These are phyloP conservation scores for Talaromyces sp. DNA, from an alignment of 2,329 filamentous ascomycete species.

Conservation along the genomic window DNA sequence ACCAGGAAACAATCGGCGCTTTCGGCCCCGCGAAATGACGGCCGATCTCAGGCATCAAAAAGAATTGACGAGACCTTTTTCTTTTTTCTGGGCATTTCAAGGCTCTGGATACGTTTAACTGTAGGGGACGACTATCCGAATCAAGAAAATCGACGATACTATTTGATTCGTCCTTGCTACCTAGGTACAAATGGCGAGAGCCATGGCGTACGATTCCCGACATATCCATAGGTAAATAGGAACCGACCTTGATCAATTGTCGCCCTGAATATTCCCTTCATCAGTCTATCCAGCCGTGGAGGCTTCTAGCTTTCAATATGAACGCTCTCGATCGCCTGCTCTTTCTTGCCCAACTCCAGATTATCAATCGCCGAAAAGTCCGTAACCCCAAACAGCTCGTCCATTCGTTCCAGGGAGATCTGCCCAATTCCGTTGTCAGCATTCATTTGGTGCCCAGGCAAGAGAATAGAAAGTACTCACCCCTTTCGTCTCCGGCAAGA, in stretches of 20 bases:
- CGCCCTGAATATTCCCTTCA: no score
- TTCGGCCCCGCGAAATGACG: background rate
- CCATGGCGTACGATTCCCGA: background rate
- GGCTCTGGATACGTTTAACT: no score
- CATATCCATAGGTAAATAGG: no score
- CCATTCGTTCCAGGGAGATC: slow-evolving; percentile 59
- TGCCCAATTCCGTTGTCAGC: background rate
- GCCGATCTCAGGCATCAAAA: no score
- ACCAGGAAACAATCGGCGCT: background rate
- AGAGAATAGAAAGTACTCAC: background rate
- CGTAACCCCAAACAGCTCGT: slow-evolving; percentile 56
- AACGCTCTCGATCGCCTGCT: background rate
- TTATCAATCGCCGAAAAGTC: slow-evolving; percentile 7
- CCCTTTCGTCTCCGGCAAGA: slow-evolving; percentile 70
- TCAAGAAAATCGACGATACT: background rate
- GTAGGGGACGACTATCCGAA: background rate
- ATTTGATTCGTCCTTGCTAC: background rate
- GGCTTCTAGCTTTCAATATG: background rate
- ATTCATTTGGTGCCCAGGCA: background rate
- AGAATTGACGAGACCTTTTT: no score
- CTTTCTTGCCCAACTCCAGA: slow-evolving; percentile 1
- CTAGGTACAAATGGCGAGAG: background rate
- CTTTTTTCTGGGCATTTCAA: no score
- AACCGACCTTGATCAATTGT: no score
- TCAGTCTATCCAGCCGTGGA: background rate